Evolutionary conservation across 345 rosid genomes (phyloP).

Genomic region (Ceriops tagal): DNA sequence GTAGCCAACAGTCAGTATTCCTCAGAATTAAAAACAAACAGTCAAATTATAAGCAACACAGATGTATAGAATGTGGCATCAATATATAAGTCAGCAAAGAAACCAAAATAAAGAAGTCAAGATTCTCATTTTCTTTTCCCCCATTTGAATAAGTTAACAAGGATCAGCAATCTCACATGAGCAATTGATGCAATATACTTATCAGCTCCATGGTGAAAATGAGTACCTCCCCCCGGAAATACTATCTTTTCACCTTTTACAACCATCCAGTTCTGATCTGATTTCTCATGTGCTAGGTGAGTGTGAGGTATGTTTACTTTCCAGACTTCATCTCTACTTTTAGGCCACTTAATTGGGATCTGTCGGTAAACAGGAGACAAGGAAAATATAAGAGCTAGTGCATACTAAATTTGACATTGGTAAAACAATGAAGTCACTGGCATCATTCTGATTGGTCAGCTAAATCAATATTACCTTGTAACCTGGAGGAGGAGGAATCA

Average conservation of each 20-base stretch:
- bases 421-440: not conserved
- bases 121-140: not conserved
- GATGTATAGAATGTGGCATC: not conserved
- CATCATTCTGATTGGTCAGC: not conserved
- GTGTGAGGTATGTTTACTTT: conserved; percentile 98
- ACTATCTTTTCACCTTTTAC: conserved; percentile 90
- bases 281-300: conserved; percentile 95
- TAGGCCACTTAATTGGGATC: conserved; percentile 99
- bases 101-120: conserved; percentile 1
- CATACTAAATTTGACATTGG: conserved; percentile 7
- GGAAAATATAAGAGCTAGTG: not conserved
- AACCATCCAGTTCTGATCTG: conserved; percentile 99
- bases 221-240: conserved; percentile 99
- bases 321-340: conserved; percentile 99
- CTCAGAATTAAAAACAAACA: conserved; percentile 9
- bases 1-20: not conserved
- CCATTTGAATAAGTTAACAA: conserved; percentile 4
- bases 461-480: conserved; percentile 59
- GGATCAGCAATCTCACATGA: conserved; percentile 50
- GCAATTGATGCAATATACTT: conserved; percentile 94
- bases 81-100: not conserved
- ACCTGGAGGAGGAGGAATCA: conserved; percentile 96
- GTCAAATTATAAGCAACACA: not conserved
- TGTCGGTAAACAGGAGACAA: conserved; percentile 22
- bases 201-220: conserved; percentile 98